These are phyloP conservation scores for Backusella circina DNA, from an alignment of 192 early-diverging fungal species.

Conservation along the genomic window DNA sequence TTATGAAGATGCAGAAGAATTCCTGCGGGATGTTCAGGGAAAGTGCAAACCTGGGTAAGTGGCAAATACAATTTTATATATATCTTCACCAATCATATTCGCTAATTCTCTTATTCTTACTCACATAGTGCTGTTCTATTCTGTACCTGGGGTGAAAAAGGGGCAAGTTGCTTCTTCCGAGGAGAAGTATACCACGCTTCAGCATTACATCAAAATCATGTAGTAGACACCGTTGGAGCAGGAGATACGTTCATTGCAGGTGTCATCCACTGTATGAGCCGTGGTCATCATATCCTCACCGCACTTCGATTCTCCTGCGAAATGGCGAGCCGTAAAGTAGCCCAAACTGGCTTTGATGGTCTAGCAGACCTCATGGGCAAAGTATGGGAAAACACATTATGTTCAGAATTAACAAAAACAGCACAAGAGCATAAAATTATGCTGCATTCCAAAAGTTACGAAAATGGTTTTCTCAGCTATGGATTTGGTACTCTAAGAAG, in stretches of 20 bases:
- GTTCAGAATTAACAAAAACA: constrained; percentile 1
- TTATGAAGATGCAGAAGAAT: constrained; percentile 40
- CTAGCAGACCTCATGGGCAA: background rate
- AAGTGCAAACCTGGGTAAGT: constrained; percentile 23
- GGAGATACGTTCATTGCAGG: constrained; percentile 58
- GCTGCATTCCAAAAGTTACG: constrained; percentile 5
- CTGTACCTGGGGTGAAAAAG: constrained; percentile 60
- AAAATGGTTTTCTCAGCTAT: background rate
- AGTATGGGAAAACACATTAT: background rate
- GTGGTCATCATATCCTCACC: constrained; percentile 16
- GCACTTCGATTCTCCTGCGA: constrained; percentile 42
- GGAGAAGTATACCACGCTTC: constrained; percentile 28
- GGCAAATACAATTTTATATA: background rate
- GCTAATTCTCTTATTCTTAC: background rate
- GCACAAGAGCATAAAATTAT: background rate
- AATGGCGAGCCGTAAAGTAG: constrained; percentile 45
- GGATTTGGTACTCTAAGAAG: constrained; percentile 1
- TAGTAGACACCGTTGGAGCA: constrained; percentile 50
- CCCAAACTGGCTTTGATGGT: constrained; percentile 44
- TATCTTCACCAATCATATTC: background rate
- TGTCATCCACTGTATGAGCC: constrained; percentile 37
- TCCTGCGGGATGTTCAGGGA: constrained; percentile 8
- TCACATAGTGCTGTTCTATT: constrained; percentile 51
- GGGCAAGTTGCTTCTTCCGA: constrained; percentile 42
- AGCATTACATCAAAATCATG: constrained; percentile 24